These are phyloP conservation scores for Mucuna pruriens DNA, from an alignment of 306 rosid species.

Conservation along the genomic window DNA sequence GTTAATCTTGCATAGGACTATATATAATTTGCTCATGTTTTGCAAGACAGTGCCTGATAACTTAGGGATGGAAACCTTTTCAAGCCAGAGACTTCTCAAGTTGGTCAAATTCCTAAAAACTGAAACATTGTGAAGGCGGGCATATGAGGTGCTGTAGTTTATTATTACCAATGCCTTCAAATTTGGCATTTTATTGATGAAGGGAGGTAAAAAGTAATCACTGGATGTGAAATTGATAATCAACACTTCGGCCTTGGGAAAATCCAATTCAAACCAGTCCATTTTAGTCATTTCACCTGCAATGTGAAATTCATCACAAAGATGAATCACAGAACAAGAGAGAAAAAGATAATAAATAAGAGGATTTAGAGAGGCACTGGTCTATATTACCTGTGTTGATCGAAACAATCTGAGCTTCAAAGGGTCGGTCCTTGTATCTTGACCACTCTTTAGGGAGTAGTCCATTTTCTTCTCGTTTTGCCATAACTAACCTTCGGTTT, in stretches of 20 bases:
- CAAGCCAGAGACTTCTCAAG: slow-evolving; percentile 89
- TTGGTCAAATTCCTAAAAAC: slow-evolving; percentile 54
- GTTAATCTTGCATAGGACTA: slow-evolving; percentile 73
- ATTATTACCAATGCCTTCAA: slow-evolving; percentile 69
- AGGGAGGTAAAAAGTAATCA: slow-evolving; percentile 77
- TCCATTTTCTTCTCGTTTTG: slow-evolving; percentile 62
- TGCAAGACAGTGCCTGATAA: slow-evolving; percentile 50
- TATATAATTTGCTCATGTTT: slow-evolving; percentile 58
- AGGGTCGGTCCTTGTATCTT: slow-evolving; percentile 56
- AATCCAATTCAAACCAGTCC: slow-evolving; percentile 75
- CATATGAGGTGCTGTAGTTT: slow-evolving; percentile 61
- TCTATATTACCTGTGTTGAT: slow-evolving; percentile 75
- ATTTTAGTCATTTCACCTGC: slow-evolving; percentile 82
- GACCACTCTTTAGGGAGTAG: slow-evolving; percentile 84
- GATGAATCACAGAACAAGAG: slow-evolving; percentile 19
- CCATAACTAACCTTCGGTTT: slow-evolving; percentile 75
- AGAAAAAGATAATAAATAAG: not conserved
- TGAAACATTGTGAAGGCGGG: slow-evolving; percentile 55
- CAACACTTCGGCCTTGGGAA: slow-evolving; percentile 87
- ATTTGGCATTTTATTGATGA: slow-evolving; percentile 80
- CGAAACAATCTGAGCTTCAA: slow-evolving; percentile 78
- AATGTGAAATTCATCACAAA: slow-evolving; percentile 39
- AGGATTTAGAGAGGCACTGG: not conserved
- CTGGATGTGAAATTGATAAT: slow-evolving; percentile 75
- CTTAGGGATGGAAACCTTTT: slow-evolving; percentile 68